Conservation (phyloP, 192 early-diverging fungal species). For the Podila epigama region DNA sequence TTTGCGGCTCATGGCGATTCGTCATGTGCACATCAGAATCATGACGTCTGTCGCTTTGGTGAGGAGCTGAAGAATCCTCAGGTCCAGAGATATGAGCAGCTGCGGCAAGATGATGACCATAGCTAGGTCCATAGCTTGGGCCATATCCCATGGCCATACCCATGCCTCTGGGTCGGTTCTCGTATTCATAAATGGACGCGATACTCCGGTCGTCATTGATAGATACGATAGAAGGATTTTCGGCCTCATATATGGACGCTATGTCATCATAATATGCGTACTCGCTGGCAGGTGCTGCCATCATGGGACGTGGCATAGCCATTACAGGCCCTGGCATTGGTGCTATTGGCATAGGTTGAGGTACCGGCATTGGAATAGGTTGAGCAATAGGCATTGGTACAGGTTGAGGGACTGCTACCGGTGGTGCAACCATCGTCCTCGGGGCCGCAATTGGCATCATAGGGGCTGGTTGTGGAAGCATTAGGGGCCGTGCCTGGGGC, state of each 20-base stretch:
- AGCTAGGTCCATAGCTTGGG: slow-evolving; percentile 7
- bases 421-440: slow-evolving; percentile 5
- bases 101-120: slow-evolving; percentile 6
- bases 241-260: not conserved
- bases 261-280: not conserved
- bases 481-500: slow-evolving; percentile 11
- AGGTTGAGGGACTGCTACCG: not conserved
- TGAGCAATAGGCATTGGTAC: not conserved
- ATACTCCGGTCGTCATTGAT: not conserved
- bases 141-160: not conserved
- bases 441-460: not conserved
- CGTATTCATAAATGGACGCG: slow-evolving; percentile 1
- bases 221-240: too few species aligned
- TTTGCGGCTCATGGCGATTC: not conserved
- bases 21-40: not conserved
- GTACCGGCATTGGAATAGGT: too few species aligned
- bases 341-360: not conserved
- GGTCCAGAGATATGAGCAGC: slow-evolving; percentile 12
- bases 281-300: not conserved
- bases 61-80: not conserved
- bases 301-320: not conserved
- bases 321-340: not conserved
- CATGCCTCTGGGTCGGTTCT: not conserved
- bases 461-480: not conserved
- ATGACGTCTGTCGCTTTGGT: not conserved